These are phyloP conservation scores for Globisporangium paddicum DNA, from an alignment of 352 stramenopile genomes.

Conservation along the genomic window DNA sequence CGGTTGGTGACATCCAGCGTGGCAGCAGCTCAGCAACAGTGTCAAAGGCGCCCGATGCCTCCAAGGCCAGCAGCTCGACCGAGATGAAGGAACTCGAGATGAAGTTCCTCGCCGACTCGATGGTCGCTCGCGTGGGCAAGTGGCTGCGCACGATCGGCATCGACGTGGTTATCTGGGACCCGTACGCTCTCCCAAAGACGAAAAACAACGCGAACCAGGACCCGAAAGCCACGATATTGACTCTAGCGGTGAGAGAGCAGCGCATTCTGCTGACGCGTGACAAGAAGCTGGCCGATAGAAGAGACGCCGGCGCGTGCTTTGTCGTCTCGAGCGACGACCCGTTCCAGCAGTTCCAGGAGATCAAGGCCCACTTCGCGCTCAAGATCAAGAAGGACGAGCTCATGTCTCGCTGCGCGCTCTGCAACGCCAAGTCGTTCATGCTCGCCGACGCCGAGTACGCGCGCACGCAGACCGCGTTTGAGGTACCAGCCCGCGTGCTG, in stretches of 20 bases:
- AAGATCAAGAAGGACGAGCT: constrained; percentile 58
- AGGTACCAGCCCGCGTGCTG: constrained; percentile 49
- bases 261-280: constrained; percentile 74
- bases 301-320: constrained; percentile 69
- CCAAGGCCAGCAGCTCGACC: not conserved
- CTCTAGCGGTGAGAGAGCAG: constrained; percentile 45
- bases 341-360: constrained; percentile 70
- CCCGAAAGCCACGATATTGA: constrained; percentile 42
- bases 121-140: constrained; percentile 60
- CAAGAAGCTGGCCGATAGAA: constrained; percentile 62
- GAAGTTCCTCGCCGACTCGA: constrained; percentile 72
- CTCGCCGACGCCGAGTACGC: constrained; percentile 52
- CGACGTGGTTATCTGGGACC: constrained; percentile 68
- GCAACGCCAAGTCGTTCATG: constrained; percentile 63
- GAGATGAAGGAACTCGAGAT: constrained; percentile 8
- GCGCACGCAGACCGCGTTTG: constrained; percentile 38
- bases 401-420: constrained; percentile 69
- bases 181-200: constrained; percentile 27
- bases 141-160: constrained; percentile 75
- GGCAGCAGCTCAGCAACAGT: constrained; percentile 18
- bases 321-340: constrained; percentile 68
- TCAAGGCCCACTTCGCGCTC: constrained; percentile 66
- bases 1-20: constrained; percentile 38
- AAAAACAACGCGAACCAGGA: constrained; percentile 27
- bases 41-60: not conserved